Conservation (phyloP, 495 filamentous ascomycete genomes). For the Mytilinidion resinicola region DNA sequence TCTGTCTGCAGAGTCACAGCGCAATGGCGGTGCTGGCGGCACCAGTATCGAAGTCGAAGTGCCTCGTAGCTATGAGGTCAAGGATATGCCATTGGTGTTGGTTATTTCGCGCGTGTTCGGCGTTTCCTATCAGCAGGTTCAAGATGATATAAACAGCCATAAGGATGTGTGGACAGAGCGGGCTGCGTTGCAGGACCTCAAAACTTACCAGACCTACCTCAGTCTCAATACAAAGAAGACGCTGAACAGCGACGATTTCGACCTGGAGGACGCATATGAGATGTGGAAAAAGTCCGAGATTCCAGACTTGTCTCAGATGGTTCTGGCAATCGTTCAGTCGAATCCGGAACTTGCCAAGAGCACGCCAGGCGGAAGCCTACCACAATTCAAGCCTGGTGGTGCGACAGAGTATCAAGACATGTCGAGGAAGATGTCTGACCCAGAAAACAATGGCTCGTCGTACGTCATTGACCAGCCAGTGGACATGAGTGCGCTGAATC, state of each 20-base stretch:
- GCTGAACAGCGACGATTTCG: conserved; percentile 77
- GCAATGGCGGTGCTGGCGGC: conserved; percentile 50
- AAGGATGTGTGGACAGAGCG: conserved; percentile 81
- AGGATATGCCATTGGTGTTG: conserved; percentile 93
- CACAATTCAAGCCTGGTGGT: conserved; percentile 47
- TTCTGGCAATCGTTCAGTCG: conserved; percentile 78
- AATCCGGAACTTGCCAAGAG: conserved; percentile 80
- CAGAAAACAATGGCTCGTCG: conserved; percentile 40
- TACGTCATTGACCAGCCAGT: conserved; percentile 72
- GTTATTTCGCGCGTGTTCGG: conserved; percentile 79
- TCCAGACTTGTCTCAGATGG: conserved; percentile 82
- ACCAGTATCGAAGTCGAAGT: conserved; percentile 69
- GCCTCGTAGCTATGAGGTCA: conserved; percentile 81
- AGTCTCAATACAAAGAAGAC: conserved; percentile 73
- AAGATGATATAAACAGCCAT: conserved; percentile 77
- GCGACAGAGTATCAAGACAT: conserved; percentile 53
- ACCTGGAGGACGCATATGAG: conserved; percentile 83
- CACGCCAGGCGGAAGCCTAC: conserved; percentile 44
- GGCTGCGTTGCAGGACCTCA: conserved; percentile 83
- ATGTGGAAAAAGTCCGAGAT: conserved; percentile 81
- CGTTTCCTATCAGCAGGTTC: conserved; percentile 65
- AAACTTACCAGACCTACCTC: conserved; percentile 83
- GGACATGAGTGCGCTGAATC: conserved; percentile 65
- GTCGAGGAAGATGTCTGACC: conserved; percentile 48
- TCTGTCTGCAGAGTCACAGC: conserved; percentile 52